phyloP scores from a whole-genome alignment of 257 asterid species.

The Rehmannia glutinosa region DNA sequence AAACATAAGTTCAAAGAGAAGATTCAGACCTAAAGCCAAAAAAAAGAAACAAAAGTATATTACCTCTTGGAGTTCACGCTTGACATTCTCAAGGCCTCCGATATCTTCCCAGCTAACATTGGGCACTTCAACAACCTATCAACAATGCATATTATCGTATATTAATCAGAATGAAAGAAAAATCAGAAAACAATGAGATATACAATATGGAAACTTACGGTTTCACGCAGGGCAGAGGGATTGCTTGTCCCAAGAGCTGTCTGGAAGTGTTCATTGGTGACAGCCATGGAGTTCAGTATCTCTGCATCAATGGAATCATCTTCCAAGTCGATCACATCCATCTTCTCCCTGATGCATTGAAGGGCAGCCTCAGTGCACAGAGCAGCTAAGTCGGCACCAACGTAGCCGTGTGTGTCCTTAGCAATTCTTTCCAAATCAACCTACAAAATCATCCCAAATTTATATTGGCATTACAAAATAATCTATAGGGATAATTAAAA shows the following conservation, averaged over 20 bases:
- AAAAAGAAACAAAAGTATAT: background rate
- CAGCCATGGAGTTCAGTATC: slow-evolving; percentile 91
- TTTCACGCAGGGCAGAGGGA: slow-evolving; percentile 93
- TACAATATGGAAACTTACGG: slow-evolving; percentile 42
- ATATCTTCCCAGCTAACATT: slow-evolving; percentile 79
- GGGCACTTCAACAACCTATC: slow-evolving; percentile 92
- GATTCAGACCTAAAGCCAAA: background rate
- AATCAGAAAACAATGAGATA: background rate
- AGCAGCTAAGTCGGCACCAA: slow-evolving; percentile 96
- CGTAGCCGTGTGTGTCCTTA: slow-evolving; percentile 86
- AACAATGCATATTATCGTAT: slow-evolving; percentile 13
- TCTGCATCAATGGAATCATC: slow-evolving; percentile 90
- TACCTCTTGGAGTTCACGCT: slow-evolving; percentile 97
- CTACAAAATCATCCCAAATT: slow-evolving; percentile 30
- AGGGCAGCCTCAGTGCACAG: slow-evolving; percentile 94
- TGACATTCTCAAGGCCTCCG: slow-evolving; percentile 87
- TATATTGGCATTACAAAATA: background rate
- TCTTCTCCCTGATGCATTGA: slow-evolving; percentile 95
- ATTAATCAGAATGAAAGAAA: background rate
- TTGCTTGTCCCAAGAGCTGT: slow-evolving; percentile 95
- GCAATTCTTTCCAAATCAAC: slow-evolving; percentile 83
- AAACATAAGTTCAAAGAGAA: slow-evolving; percentile 2
- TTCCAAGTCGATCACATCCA: slow-evolving; percentile 92
- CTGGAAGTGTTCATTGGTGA: slow-evolving; percentile 79
- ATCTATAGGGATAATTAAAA: background rate